A percentile compares a stretch with the other conserved stretches of the same genome.
Conservation (phyloP, 2,329 filamentous ascomycete genomes). For the Diaporthe vexans region DNA sequence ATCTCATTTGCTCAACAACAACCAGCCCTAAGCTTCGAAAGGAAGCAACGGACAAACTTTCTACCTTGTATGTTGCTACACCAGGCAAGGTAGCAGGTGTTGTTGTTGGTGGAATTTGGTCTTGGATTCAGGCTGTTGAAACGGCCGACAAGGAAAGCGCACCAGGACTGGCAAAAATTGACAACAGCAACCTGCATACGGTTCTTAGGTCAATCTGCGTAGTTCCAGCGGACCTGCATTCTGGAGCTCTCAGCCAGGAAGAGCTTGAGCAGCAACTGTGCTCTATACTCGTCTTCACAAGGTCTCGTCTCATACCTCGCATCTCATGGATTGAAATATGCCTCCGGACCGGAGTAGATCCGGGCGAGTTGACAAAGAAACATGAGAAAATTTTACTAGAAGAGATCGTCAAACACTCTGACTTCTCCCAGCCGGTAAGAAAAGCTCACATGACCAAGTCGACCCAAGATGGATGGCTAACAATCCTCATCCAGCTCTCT, state of each 20-base stretch:
- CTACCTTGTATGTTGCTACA: slow-evolving; percentile 73
- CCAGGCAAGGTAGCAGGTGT: slow-evolving; percentile 72
- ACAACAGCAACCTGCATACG: slow-evolving; percentile 73
- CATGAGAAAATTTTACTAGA: slow-evolving; percentile 75
- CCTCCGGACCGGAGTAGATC: slow-evolving; percentile 84
- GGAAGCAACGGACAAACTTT: slow-evolving; percentile 72
- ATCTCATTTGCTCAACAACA: slow-evolving; percentile 75
- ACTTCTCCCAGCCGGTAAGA: slow-evolving; percentile 41
- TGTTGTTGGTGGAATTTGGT: slow-evolving; percentile 82
- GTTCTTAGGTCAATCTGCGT: slow-evolving; percentile 75
- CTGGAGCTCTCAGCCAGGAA: slow-evolving; percentile 60
- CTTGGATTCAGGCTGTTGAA: slow-evolving; percentile 79
- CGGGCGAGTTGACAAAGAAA: slow-evolving; percentile 79
- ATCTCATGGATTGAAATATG: slow-evolving; percentile 92
- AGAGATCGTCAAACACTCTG: slow-evolving; percentile 68
- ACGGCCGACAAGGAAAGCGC: slow-evolving; percentile 83
- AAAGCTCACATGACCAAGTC: neutral
- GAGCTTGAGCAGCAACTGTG: slow-evolving; percentile 79
- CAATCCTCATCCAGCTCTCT: slow-evolving; percentile 29
- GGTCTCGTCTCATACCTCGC: slow-evolving; percentile 81
- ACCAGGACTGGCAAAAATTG: slow-evolving; percentile 74
- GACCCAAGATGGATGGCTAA: neutral
- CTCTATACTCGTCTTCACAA: slow-evolving; percentile 82
- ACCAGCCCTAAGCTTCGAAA: slow-evolving; percentile 75
- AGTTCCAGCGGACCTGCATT: slow-evolving; percentile 63